A percentile compares a stretch with the other conserved stretches of the same genome.
phyloP scores from a whole-genome alignment of 352 stramenopile species.

The Saprolegnia parasitica region DNA sequence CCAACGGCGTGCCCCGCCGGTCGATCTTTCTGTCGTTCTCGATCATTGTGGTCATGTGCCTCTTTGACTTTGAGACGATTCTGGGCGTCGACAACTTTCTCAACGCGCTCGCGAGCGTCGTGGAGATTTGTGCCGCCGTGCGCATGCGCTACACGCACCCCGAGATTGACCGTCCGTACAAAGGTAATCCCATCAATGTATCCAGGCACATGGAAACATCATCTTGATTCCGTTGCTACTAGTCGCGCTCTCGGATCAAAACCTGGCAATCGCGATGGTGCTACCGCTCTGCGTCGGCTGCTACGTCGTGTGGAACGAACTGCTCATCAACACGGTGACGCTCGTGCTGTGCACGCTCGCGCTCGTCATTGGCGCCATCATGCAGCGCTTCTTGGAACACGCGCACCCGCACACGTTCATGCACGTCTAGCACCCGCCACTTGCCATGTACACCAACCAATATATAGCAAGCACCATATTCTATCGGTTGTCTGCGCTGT shows the following conservation, averaged over 20 bases:
- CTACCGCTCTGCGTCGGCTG: slow-evolving; percentile 59
- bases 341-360: slow-evolving; percentile 52
- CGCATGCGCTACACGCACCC: slow-evolving; percentile 73
- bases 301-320: slow-evolving; percentile 76
- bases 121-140: slow-evolving; percentile 73
- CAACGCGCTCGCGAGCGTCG: slow-evolving; percentile 59
- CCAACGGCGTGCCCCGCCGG: slow-evolving; percentile 57
- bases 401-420: slow-evolving; percentile 23
- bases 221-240: not conserved
- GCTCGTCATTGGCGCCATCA: slow-evolving; percentile 44
- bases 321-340: slow-evolving; percentile 70
- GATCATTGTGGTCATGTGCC: slow-evolving; percentile 73
- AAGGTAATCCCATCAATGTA: too few relatives aligned
- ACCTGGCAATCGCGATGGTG: slow-evolving; percentile 43
- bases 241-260: slow-evolving; percentile 60
- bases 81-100: slow-evolving; percentile 79
- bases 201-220: too few relatives aligned
- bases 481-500: too few relatives aligned
- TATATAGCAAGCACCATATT: not conserved
- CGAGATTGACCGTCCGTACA: slow-evolving; percentile 67
- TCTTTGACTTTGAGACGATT: slow-evolving; percentile 80
- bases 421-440: slow-evolving; percentile 25
- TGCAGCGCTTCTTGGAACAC: slow-evolving; percentile 60
- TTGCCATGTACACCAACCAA: not conserved
- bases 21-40: slow-evolving; percentile 67